These are phyloP conservation scores for Fusarium brevicatenulatum DNA, from an alignment of 2,329 filamentous ascomycete genomes.

Conservation along the genomic window DNA sequence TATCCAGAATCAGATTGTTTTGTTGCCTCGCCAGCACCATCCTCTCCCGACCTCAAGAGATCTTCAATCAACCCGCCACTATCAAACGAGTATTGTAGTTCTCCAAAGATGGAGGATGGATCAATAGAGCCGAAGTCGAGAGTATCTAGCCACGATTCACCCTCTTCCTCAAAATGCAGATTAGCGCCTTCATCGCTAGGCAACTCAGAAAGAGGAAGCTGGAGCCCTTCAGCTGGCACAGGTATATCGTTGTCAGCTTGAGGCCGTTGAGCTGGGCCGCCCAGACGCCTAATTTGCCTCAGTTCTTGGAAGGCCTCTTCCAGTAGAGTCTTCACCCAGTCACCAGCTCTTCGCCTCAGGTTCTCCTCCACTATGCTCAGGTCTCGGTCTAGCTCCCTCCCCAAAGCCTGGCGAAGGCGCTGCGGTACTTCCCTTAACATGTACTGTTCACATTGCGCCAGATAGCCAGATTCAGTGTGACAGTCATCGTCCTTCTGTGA, in stretches of 20 bases:
- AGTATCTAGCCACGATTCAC: not conserved
- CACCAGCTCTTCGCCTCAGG: not conserved
- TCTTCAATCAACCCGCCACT: not conserved
- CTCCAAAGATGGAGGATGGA: not conserved
- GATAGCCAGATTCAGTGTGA: not conserved
- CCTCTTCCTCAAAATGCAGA: not conserved
- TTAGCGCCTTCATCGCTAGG: not conserved
- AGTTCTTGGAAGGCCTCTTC: not conserved
- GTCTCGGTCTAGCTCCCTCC: not conserved
- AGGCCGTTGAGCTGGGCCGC: not conserved
- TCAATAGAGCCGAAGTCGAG: not conserved
- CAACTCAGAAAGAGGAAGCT: not conserved
- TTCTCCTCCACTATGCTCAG: not conserved
- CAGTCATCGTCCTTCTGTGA: not conserved
- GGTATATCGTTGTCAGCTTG: fast-evolving
- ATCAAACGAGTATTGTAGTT: not conserved
- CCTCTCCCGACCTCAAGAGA: not conserved
- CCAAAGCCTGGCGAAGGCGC: not conserved
- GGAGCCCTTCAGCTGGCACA: no score
- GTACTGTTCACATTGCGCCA: not conserved
- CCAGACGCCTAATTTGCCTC: not conserved
- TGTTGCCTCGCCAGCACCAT: no score
- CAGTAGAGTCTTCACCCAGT: not conserved
- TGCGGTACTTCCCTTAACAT: not conserved
- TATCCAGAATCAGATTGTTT: not conserved